Evolutionary conservation across 257 asterid genomes (phyloP).

Genomic region (Solanum medicagineum): DNA sequence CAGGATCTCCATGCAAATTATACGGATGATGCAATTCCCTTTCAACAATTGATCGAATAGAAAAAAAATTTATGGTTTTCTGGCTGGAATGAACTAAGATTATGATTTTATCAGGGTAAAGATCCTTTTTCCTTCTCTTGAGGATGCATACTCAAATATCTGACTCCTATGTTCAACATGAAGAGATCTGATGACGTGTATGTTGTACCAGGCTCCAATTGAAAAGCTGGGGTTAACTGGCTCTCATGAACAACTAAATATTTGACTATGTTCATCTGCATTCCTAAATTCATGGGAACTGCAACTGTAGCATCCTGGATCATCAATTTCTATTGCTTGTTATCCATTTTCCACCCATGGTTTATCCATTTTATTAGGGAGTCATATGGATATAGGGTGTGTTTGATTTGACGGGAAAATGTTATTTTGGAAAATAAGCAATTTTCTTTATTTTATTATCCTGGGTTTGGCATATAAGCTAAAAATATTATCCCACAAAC

Average conservation of each 20-base stretch:
- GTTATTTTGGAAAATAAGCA: background rate
- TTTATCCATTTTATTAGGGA: background rate
- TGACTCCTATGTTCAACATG: background rate
- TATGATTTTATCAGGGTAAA: background rate
- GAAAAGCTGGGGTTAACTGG: background rate
- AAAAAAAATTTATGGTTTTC: background rate
- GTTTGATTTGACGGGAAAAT: background rate
- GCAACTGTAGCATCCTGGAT: background rate
- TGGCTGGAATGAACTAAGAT: background rate
- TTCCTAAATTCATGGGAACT: background rate
- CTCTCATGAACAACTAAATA: background rate
- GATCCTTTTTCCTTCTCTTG: background rate
- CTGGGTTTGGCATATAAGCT: background rate
- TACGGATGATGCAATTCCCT: background rate
- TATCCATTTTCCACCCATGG: background rate
- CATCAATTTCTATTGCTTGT: background rate
- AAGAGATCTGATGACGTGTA: background rate
- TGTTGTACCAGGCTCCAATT: background rate
- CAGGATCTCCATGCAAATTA: background rate
- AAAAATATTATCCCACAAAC: background rate
- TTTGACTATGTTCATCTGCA: background rate
- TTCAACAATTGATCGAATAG: background rate
- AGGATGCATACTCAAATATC: background rate
- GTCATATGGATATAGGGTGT: background rate
- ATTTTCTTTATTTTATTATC: background rate